Evolutionary conservation across 164 flowering plant genomes (phyloP).

Genomic region (Chimonanthus praecox): DNA sequence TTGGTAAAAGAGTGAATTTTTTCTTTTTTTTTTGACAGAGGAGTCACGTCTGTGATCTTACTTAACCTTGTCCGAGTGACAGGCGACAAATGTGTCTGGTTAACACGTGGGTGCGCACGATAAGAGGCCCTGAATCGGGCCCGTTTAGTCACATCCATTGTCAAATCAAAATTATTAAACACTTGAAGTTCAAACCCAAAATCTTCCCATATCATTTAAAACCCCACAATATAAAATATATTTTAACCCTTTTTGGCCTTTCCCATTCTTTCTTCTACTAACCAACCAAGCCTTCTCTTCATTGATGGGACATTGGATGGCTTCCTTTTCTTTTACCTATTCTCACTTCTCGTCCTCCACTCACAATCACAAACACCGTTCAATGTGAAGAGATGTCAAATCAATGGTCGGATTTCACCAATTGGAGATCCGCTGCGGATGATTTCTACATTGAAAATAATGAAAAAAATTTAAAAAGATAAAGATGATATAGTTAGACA

Average conservation of each 20-base stretch:
- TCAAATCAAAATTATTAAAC: neutral
- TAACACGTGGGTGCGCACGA: neutral
- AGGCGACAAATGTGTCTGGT: neutral
- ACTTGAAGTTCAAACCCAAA: neutral
- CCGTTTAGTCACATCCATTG: neutral
- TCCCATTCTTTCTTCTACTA: neutral
- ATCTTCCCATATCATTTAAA: neutral
- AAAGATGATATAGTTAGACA: no score
- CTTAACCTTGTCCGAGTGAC: neutral
- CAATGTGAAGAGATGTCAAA: neutral
- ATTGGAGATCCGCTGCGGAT: no score
- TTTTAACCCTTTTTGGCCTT: neutral
- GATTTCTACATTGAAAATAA: no score
- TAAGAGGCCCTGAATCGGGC: neutral
- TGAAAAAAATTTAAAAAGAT: no score
- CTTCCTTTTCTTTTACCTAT: no score
- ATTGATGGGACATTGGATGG: neutral
- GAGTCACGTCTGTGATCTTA: neutral
- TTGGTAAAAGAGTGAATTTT: no score
- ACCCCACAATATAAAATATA: neutral
- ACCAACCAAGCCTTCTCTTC: no score
- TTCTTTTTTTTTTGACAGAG: no score
- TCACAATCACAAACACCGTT: no score
- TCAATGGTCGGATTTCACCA: neutral
- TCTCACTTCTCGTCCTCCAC: no score